Conservation (phyloP, 1,284 basidiomycete species). For the Afroboletus lepidellus region DNA sequence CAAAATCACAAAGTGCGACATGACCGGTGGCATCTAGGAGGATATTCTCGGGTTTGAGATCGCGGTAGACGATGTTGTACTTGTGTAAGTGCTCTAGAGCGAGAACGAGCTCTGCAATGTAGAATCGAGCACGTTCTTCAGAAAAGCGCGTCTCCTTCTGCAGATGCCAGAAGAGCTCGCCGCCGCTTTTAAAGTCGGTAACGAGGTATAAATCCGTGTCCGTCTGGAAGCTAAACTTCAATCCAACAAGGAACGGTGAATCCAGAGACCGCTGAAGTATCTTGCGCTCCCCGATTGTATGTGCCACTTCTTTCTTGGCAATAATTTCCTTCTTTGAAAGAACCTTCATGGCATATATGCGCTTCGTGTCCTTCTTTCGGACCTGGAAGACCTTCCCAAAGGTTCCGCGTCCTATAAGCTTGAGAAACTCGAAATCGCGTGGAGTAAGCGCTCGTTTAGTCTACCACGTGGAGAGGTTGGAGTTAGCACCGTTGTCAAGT, state of each 20-base stretch:
- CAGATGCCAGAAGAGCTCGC: conserved; percentile 97
- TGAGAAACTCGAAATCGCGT: conserved; percentile 97
- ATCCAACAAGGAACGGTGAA: conserved; percentile 95
- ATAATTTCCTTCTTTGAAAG: conserved; percentile 98
- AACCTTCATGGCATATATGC: conserved; percentile 99
- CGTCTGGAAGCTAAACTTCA: conserved; percentile 99
- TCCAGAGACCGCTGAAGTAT: conserved; percentile 94
- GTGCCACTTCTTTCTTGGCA: conserved; percentile 98
- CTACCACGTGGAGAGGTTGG: conserved; percentile 39
- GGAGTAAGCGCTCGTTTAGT: conserved; percentile 81
- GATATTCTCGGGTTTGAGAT: conserved; percentile 97
- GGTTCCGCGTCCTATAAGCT: conserved; percentile 97
- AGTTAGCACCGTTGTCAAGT: conserved; percentile 20
- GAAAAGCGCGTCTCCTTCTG: conserved; percentile 92
- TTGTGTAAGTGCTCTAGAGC: conserved; percentile 96
- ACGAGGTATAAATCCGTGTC: conserved; percentile 95
- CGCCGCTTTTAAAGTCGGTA: conserved; percentile 98
- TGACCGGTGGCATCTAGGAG: conserved; percentile 96
- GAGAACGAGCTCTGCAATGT: conserved; percentile 91
- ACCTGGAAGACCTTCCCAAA: conserved; percentile 99
- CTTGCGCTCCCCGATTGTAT: conserved; percentile 99
- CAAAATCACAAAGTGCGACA: conserved; percentile 96
- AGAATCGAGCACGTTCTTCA: conserved; percentile 92
- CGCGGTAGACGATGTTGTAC: conserved; percentile 96
- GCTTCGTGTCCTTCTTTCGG: conserved; percentile 94